Evolutionary conservation across 192 early-diverging fungal species (phyloP), one percentile per base, ranked within the genome.

Genomic region (Physocladia obscura): DNA sequence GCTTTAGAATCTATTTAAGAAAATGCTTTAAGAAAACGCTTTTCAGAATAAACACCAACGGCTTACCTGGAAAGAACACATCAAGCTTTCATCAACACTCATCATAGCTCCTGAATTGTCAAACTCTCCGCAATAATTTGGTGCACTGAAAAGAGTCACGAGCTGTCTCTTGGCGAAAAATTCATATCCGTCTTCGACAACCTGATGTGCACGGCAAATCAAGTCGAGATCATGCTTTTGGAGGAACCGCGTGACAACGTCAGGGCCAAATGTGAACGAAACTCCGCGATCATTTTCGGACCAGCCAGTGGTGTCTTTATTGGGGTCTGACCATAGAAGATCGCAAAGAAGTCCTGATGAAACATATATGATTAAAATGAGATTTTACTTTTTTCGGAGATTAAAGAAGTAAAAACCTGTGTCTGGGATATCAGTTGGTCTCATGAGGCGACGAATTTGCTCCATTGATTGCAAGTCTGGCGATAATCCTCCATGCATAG

Each of bases 101-200:
- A 88, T 88, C 87, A 88, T 88, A 19, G 87, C 87, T 24, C 87
- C 87, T 19, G 85, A 84, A 71, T 88, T 88, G 59, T 88, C 87
- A 72, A 85, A 85, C 65, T 85, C 84, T 21, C 94, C 94, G 73
- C 95, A 97, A 69, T 96, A 97, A 73, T 96, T 96, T n/a, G 95
- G 95, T 31, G 94, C 95, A 22, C 91, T 94, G 75, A 98, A 98
- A 65, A 98, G 78, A 5, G 96, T 98, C 39, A 98, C 96, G 39
- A 98, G 75, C 73, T 95, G 92, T 44, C 96, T 86, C 79, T 96
- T 95, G 50, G 94, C 94, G 85, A 98, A 98, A 76, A 98, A 98
- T 77, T 98, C 96, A 73, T 98, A 98, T 17, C 96, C 96, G 77
- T 98, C 96, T 74, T 98, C 96, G 6, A 96, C 94, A 2, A 98